Conservation (phyloP, 768 basidiomycete species). For the Auricularia auricula-judae region DNA sequence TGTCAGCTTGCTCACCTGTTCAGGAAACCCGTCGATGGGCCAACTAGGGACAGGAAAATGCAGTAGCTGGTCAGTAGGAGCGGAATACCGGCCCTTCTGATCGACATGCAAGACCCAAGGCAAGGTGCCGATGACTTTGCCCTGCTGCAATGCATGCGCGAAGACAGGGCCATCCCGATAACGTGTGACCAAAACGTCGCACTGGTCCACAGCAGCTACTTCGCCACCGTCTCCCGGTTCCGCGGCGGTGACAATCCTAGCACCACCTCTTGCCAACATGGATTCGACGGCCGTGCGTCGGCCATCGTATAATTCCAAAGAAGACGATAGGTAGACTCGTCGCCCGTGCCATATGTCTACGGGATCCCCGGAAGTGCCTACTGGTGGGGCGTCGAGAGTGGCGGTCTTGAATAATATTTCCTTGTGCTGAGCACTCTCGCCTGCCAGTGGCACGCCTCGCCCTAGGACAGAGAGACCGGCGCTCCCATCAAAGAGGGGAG, state of each 20-base stretch:
- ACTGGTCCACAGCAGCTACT: conserved; percentile 26
- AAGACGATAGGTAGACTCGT: conserved; percentile 49
- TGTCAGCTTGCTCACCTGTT: conserved; percentile 38
- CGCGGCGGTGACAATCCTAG: conserved; percentile 28
- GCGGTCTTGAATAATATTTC: conserved; percentile 26
- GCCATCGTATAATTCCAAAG: conserved; percentile 40
- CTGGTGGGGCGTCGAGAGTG: conserved; percentile 4
- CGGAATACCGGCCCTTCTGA: conserved; percentile 43
- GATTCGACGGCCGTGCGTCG: conserved; percentile 45
- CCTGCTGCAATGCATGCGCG: conserved; percentile 43
- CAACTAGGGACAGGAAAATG: conserved; percentile 73
- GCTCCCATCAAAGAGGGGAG: conserved; percentile 8
- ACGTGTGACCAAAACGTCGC: conserved; percentile 67
- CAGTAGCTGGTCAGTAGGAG: conserved; percentile 63
- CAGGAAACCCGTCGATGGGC: conserved; percentile 45
- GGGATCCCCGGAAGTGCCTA: background rate
- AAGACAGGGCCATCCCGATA: conserved; percentile 57
- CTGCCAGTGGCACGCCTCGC: conserved; percentile 19
- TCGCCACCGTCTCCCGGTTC: conserved; percentile 17
- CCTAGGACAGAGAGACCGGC: conserved; percentile 5
- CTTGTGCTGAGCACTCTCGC: conserved; percentile 21
- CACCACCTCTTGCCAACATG: conserved; percentile 53
- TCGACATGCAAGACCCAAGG: conserved; percentile 79
- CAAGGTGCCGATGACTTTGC: conserved; percentile 64
- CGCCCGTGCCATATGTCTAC: conserved; percentile 20